A percentile compares a stretch with the other conserved stretches of the same genome.
Conservation (phyloP, 805 yeast genomes). For the Ogataea corticis region DNA sequence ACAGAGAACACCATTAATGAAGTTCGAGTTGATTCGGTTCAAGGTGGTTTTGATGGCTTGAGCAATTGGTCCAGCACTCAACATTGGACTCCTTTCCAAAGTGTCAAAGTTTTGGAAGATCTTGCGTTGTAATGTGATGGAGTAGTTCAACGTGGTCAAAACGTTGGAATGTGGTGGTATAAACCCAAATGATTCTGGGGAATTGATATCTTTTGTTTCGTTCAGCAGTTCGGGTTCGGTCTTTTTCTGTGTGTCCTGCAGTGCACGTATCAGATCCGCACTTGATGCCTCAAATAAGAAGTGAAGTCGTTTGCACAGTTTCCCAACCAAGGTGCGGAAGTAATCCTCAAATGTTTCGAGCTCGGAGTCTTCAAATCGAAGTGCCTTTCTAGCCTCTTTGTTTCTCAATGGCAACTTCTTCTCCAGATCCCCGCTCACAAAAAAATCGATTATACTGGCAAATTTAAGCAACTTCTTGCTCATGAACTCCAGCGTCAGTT, state of each 20-base stretch:
- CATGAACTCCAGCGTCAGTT: constrained; percentile 34
- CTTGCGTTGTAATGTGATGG: constrained; percentile 46
- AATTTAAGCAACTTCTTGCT: constrained; percentile 45
- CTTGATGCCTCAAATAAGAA: constrained; percentile 36
- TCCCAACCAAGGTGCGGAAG: constrained; percentile 27
- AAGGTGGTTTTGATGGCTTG: constrained; percentile 17
- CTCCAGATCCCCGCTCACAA: constrained; percentile 47
- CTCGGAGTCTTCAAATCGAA: constrained; percentile 46
- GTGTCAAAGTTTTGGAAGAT: constrained; percentile 35
- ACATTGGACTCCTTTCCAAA: constrained; percentile 41
- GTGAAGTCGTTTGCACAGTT: constrained; percentile 31
- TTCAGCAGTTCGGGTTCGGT: constrained; percentile 4
- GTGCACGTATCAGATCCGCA: constrained; percentile 36
- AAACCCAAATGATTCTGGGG: constrained; percentile 45
- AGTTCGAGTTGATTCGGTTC: constrained; percentile 24
- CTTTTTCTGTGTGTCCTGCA: constrained; percentile 5
- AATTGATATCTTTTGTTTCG: constrained; percentile 10
- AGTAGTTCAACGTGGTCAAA: constrained; percentile 54
- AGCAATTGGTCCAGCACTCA: constrained; percentile 39
- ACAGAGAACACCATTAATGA: constrained; percentile 29
- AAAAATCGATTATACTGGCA: constrained; percentile 56
- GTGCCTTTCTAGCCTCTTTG: constrained; percentile 28
- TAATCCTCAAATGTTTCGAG: constrained; percentile 38
- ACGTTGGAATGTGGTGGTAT: constrained; percentile 68
- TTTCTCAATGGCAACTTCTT: constrained; percentile 18